phyloP scores from a whole-genome alignment of 116 monocot species.

The Trichopus zeylanicus region DNA sequence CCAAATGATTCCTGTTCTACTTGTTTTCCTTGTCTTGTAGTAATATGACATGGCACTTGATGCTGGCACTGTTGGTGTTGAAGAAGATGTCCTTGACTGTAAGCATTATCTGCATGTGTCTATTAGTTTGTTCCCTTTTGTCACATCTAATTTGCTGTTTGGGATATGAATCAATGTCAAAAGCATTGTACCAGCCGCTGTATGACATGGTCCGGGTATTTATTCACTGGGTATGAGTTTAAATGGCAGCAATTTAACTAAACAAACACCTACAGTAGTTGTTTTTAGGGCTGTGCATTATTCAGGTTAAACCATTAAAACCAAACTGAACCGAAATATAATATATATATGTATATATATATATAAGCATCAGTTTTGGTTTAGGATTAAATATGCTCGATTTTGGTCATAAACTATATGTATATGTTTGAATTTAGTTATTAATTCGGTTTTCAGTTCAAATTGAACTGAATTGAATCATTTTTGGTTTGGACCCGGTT shows the following conservation, averaged over 20 bases:
- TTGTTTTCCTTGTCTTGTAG: slow-evolving; percentile 22
- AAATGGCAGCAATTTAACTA: neutral
- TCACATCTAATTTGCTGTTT: slow-evolving; percentile 7
- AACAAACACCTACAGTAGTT: too few species aligned
- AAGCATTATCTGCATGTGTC: slow-evolving; percentile 10
- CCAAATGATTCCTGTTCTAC: neutral
- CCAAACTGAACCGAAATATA: too few species aligned
- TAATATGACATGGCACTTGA: slow-evolving; percentile 95
- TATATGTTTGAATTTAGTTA: too few species aligned
- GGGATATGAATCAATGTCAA: slow-evolving; percentile 4
- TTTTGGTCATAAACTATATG: too few species aligned
- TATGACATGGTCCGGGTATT: slow-evolving; percentile 83
- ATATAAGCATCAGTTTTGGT: too few species aligned
- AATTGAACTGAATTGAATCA: too few species aligned
- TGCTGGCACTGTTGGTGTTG: slow-evolving; percentile 79
- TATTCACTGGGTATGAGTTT: neutral
- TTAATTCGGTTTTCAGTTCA: too few species aligned
- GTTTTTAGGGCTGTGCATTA: too few species aligned
- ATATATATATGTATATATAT: too few species aligned
- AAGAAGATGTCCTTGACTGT: slow-evolving; percentile 75
- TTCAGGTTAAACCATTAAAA: too few species aligned
- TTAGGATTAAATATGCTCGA: too few species aligned
- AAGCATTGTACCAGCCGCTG: slow-evolving; percentile 78
- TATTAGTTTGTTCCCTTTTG: neutral
- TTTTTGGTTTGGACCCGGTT: too few species aligned